A percentile compares a stretch with the other conserved stretches of the same genome.
Conservation (phyloP, 768 basidiomycete species). For the Auricularia auricula-judae region DNA sequence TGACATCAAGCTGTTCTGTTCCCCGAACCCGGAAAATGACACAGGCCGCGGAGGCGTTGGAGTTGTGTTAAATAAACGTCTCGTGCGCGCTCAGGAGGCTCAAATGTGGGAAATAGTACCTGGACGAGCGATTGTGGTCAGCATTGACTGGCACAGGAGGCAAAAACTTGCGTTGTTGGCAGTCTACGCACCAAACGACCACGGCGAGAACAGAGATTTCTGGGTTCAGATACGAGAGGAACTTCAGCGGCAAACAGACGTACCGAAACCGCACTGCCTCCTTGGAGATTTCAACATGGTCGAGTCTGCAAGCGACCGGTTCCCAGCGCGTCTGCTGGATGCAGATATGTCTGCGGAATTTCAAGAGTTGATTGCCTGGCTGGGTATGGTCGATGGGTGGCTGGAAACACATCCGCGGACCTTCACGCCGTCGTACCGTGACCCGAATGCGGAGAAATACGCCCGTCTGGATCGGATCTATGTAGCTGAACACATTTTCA, state of each 20-base stretch:
- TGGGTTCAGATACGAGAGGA: not conserved
- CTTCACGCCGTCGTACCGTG: no score
- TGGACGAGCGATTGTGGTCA: not conserved
- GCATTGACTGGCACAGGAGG: not conserved
- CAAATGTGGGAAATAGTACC: not conserved
- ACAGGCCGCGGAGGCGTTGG: not conserved
- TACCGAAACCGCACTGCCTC: conserved; percentile 7
- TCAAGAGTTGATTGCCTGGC: no score
- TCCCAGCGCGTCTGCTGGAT: not conserved
- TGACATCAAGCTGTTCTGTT: not conserved
- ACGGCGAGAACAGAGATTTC: not conserved
- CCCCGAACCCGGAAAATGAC: not conserved
- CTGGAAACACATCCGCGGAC: no score
- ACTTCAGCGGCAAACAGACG: not conserved
- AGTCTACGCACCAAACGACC: not conserved
- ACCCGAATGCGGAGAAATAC: no score
- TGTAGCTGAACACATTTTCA: no score
- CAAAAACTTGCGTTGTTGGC: not conserved
- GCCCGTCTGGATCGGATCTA: no score
- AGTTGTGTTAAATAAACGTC: not conserved
- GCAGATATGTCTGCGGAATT: not conserved
- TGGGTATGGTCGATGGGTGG: no score
- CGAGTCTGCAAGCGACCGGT: not conserved
- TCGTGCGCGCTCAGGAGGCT: not conserved
- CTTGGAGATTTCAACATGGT: conserved; percentile 1